Conservation (phyloP, 768 basidiomycete species). For the Lactarius hatsudake region DNA sequence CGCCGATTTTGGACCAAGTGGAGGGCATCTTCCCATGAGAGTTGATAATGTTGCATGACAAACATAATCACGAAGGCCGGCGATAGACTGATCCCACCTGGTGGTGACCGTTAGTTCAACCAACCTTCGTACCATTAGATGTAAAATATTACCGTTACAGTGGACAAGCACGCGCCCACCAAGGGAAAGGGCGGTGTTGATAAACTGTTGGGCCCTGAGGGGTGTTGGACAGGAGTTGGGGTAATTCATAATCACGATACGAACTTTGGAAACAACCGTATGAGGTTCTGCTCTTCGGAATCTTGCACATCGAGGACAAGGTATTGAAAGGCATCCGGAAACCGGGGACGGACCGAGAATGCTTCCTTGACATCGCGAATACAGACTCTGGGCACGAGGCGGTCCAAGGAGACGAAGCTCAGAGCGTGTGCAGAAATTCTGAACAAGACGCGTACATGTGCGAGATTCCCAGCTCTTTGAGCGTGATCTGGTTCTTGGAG, state of each 20-base stretch:
- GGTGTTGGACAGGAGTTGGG: not conserved
- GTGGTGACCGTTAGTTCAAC: not conserved
- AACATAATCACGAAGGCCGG: conserved; percentile 92
- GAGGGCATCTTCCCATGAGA: conserved; percentile 86
- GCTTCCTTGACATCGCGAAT: conserved; percentile 89
- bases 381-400: conserved; percentile 56
- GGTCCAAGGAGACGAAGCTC: conserved; percentile 1
- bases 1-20: conserved; percentile 87
- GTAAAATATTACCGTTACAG: conserved; percentile 67
- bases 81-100: conserved; percentile 84
- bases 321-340: conserved; percentile 75
- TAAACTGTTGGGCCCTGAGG: conserved; percentile 70
- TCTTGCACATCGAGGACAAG: conserved; percentile 85
- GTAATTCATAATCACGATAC: conserved; percentile 29
- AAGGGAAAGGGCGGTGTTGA: conserved; percentile 60
- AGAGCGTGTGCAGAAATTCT: conserved; percentile 14
- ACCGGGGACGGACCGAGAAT: conserved; percentile 84
- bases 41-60: conserved; percentile 79
- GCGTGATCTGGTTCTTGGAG: conserved; percentile 74
- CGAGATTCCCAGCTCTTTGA: conserved; percentile 65
- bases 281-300: conserved; percentile 92
- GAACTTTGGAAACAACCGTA: conserved; percentile 83
- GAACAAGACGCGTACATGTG: conserved; percentile 59
- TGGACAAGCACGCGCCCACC: conserved; percentile 83
- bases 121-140: not conserved